Base-by-base conservation (phyloP, 331 rosid genomes). In the Malus hybrid region DNA sequence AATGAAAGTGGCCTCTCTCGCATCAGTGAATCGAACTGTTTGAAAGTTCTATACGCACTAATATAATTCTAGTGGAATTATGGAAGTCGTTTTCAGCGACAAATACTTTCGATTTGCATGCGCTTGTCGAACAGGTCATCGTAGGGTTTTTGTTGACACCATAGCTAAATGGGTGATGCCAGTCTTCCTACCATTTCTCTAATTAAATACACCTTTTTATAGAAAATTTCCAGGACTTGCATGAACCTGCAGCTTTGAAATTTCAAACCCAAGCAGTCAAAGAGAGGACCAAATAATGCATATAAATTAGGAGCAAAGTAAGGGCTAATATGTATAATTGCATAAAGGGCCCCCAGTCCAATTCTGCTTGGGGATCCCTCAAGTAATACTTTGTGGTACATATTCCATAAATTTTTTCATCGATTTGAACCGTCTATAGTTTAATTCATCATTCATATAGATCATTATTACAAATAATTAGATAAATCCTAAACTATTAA, bases 81-180 rank as follows among this genome's bases (percentile, higher is more conserved):
- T 20, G 69, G 69, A 69, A 69, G 70, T 69, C 80, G 6, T 77
- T 69, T 44, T 76, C 69, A 20, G 69, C 68, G 20, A 39, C 36
- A 31, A 13, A 15, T 11, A 2, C 52, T 44, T 44, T 44, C 1
- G 0, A 44, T 44, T 19, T 33, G 69, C 75, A 68, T 68, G 75
- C 60, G 69, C 77, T 73, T 60, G 59, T 60, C 68, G 69, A 36
- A 27, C 14, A 0, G 44, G 39, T 36, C 15, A 24, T 59, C 55
- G 56, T 34, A 55, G 52, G 22, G 66, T 56, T 56, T n/a, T 42
- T 33, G 33, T 55, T 71, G 52, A 32, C 39, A 70, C 63, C 28
- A 31, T 34, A 12, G 6, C 6, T 52, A 15, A 13, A 52, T 14
- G 59, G 59, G n/a, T 42, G 14, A 42, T 42, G 48, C 46, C 12